phyloP scores from a whole-genome alignment of 371 early-diverging fungal species.

The Blakeslea trispora region DNA sequence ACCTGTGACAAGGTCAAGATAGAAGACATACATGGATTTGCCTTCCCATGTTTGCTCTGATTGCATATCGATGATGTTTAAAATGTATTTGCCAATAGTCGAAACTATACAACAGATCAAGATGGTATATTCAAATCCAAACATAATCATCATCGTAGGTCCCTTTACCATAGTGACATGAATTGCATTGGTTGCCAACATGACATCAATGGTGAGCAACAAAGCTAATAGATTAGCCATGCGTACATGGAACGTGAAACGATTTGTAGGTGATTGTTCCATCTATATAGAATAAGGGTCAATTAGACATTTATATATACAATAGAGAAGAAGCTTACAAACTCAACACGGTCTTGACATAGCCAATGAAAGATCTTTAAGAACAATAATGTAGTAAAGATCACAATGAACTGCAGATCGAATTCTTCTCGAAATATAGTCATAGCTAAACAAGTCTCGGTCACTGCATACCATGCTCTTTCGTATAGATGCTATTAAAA shows the following conservation, averaged over 20 bases:
- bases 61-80: constrained; percentile 83
- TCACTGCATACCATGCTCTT: constrained; percentile 93
- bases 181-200: constrained; percentile 71
- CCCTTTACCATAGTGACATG: constrained; percentile 62
- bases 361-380: constrained; percentile 97
- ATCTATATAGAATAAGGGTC: no score
- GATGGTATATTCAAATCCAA: constrained; percentile 96
- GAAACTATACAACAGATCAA: constrained; percentile 73
- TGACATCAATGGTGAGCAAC: constrained; percentile 67
- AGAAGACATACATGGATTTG: constrained; percentile 90
- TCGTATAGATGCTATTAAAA: constrained; percentile 87
- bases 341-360: constrained; percentile 88
- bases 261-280: constrained; percentile 78
- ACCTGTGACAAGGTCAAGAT: constrained; percentile 81
- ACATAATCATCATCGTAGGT: constrained; percentile 91
- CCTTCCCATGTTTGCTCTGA: constrained; percentile 92
- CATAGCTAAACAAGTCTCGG: constrained; percentile 94
- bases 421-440: constrained; percentile 96
- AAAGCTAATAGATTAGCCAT: constrained; percentile 67
- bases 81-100: constrained; percentile 76
- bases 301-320: no score
- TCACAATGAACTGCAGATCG: constrained; percentile 78
- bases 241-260: constrained; percentile 65
- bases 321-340: constrained; percentile 56
- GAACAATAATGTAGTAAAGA: constrained; percentile 83